Percentiles rank a stretch among this genome's conserved stretches.
Conservation (phyloP, 768 basidiomycete genomes). For the Melanogaster broomeanus region DNA sequence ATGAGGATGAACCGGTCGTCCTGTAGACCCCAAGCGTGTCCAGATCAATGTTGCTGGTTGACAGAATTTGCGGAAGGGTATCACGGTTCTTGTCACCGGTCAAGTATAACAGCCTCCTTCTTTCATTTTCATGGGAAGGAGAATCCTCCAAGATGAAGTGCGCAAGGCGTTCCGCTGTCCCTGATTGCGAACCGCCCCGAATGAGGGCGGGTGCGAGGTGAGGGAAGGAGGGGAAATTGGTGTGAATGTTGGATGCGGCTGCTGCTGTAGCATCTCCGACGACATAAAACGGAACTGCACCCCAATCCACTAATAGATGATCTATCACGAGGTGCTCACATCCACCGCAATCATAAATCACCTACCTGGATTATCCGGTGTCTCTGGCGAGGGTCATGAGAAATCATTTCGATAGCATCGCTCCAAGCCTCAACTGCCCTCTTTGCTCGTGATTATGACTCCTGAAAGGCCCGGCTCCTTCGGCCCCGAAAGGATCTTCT, state of each 20-base stretch:
- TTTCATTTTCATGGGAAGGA: slow-evolving; percentile 16
- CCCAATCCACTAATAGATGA: slow-evolving; percentile 47
- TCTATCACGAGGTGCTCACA: background rate
- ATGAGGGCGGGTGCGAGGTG: slow-evolving; percentile 34
- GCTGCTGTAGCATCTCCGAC: slow-evolving; percentile 69
- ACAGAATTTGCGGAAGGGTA: slow-evolving; percentile 55
- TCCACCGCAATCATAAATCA: background rate
- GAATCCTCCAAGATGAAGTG: slow-evolving; percentile 55
- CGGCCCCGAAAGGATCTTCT: slow-evolving; percentile 44
- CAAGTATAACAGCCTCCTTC: slow-evolving; percentile 59
- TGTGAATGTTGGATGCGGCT: slow-evolving; percentile 35
- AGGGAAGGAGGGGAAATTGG: slow-evolving; percentile 39
- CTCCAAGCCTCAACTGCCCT: slow-evolving; percentile 76
- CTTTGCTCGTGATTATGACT: slow-evolving; percentile 78
- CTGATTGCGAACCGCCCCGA: slow-evolving; percentile 51
- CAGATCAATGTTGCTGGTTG: slow-evolving; percentile 44
- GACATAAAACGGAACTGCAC: slow-evolving; percentile 68
- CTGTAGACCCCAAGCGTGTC: slow-evolving; percentile 66
- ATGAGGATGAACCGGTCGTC: slow-evolving; percentile 57
- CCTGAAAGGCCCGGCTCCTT: slow-evolving; percentile 41
- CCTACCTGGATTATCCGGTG: slow-evolving; percentile 14
- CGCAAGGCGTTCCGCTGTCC: slow-evolving; percentile 69
- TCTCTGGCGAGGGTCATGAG: background rate
- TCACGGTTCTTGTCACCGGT: slow-evolving; percentile 88
- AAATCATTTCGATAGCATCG: slow-evolving; percentile 33